These are phyloP conservation scores for Metschnikowia colocasiae DNA, from an alignment of 805 yeast genomes.

Conservation along the genomic window DNA sequence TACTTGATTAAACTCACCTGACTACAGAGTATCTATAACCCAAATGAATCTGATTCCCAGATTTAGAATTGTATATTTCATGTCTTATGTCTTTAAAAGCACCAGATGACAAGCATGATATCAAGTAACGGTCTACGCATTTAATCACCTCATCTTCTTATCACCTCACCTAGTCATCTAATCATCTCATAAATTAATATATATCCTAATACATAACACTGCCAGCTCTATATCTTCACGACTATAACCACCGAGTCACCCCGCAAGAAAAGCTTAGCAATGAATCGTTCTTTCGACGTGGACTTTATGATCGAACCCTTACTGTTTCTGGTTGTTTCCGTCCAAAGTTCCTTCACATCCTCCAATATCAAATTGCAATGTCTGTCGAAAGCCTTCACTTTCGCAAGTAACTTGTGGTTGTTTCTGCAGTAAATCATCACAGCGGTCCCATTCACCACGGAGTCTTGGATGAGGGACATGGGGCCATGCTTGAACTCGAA, in stretches of 20 bases:
- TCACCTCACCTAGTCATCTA: too few relatives aligned
- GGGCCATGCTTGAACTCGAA: constrained; percentile 91
- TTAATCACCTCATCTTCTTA: too few relatives aligned
- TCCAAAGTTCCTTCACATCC: constrained; percentile 87
- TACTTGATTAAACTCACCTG: not conserved
- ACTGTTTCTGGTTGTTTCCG: constrained; percentile 54
- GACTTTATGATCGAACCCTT: constrained; percentile 71
- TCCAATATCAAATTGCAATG: constrained; percentile 92
- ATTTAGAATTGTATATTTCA: too few relatives aligned
- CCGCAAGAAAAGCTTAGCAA: constrained; percentile 84
- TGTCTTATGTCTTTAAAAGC: too few relatives aligned
- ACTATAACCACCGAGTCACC: constrained; percentile 94
- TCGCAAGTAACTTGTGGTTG: constrained; percentile 85
- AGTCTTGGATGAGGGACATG: constrained; percentile 77
- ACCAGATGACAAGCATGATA: too few relatives aligned
- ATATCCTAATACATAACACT: not conserved
- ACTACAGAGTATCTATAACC: too few relatives aligned
- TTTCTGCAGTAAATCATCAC: constrained; percentile 88
- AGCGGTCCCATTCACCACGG: constrained; percentile 69
- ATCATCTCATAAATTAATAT: too few relatives aligned
- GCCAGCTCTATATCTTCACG: constrained; percentile 39
- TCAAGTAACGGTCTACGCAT: too few relatives aligned
- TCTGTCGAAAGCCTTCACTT: constrained; percentile 91
- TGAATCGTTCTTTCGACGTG: constrained; percentile 64
- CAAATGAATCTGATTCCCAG: too few relatives aligned